A percentile compares a stretch with the other conserved stretches of the same genome.
Evolutionary conservation across 176 grass and related monocot genomes (phyloP).

Genomic region (Pontederia crassipes): DNA sequence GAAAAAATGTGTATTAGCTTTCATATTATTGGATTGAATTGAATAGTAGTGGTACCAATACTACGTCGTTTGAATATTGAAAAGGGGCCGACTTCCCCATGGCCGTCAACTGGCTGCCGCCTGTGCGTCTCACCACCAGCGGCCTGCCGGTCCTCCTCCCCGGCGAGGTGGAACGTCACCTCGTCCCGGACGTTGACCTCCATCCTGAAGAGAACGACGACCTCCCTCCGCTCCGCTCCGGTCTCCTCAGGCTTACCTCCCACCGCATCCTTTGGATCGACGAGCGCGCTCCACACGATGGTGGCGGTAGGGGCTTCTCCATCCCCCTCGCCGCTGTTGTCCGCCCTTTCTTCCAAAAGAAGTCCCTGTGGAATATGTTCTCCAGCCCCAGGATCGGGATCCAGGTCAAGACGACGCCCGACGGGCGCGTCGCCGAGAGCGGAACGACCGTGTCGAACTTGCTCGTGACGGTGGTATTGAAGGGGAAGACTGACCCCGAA

Average conservation of each 20-base stretch:
- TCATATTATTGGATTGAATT: no score
- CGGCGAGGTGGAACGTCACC: conserved; percentile 68
- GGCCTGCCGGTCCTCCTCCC: conserved; percentile 53
- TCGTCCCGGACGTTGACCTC: conserved; percentile 62
- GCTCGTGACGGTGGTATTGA: conserved; percentile 58
- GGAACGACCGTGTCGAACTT: conserved; percentile 43
- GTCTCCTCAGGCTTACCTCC: conserved; percentile 82
- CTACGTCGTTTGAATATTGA: no score
- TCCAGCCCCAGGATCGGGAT: conserved; percentile 47
- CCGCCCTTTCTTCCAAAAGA: conserved; percentile 47
- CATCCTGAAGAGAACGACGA: conserved; percentile 51
- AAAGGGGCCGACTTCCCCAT: not conserved
- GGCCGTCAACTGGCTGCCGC: conserved; percentile 28
- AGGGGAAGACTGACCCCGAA: conserved; percentile 73
- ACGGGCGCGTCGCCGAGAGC: conserved; percentile 9
- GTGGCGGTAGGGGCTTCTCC: conserved; percentile 26
- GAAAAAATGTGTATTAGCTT: no score
- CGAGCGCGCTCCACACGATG: conserved; percentile 26
- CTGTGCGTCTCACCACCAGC: conserved; percentile 52
- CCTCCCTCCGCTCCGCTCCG: conserved; percentile 42
- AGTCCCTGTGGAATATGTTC: conserved; percentile 34
- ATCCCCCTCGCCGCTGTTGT: conserved; percentile 54
- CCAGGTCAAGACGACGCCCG: conserved; percentile 54
- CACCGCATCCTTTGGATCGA: conserved; percentile 85
- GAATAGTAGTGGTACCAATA: no score